These are phyloP conservation scores for Theobroma cacao DNA, from an alignment of 345 rosid species.

Conservation along the genomic window DNA sequence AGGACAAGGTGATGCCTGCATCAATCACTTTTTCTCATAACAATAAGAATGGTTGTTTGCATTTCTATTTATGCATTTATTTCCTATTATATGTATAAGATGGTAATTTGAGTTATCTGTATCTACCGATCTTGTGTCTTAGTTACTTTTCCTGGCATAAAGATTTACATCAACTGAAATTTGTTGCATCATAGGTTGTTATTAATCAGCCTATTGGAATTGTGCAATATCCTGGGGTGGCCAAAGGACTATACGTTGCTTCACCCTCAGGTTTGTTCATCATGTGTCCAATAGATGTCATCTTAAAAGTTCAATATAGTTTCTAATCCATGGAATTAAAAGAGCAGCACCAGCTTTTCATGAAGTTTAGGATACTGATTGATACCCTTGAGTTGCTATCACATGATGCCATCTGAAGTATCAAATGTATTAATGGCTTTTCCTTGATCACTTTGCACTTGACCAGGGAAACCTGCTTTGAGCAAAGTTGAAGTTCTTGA, in stretches of 20 bases:
- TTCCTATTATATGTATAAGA: constrained; percentile 5
- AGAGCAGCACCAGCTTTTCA: background rate
- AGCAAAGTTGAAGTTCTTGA: constrained; percentile 76
- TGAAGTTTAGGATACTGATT: background rate
- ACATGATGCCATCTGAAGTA: background rate
- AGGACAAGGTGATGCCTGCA: constrained; percentile 55
- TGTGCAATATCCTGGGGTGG: constrained; percentile 71
- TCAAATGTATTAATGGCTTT: background rate
- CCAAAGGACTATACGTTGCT: constrained; percentile 84
- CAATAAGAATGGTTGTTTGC: background rate
- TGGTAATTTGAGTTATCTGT: background rate
- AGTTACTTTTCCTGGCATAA: background rate
- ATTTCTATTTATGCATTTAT: background rate
- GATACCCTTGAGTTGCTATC: background rate
- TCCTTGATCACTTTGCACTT: background rate
- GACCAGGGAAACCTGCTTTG: constrained; percentile 66
- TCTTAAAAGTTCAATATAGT: background rate
- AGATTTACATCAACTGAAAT: background rate
- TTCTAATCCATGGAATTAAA: background rate
- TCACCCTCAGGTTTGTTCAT: constrained; percentile 36
- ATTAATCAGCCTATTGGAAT: constrained; percentile 77
- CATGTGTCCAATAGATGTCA: background rate
- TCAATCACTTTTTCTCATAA: background rate
- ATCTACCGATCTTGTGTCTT: background rate
- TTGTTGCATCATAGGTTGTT: constrained; percentile 41